phyloP scores from a whole-genome alignment of 2,329 filamentous ascomycete species.

The Amauroascus verrucosus region DNA sequence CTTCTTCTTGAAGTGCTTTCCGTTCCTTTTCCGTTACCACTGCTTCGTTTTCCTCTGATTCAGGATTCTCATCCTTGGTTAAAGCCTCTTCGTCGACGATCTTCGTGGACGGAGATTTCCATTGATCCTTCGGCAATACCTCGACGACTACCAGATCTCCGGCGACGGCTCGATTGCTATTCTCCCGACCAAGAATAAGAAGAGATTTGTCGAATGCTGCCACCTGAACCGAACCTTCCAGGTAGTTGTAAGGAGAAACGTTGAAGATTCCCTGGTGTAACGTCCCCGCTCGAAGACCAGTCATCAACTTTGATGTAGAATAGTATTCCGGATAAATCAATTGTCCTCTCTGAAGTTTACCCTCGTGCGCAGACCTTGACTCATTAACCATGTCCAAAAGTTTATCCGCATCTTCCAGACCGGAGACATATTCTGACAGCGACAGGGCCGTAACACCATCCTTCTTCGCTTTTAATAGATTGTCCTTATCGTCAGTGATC shows the following conservation, averaged over 20 bases:
- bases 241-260: conserved; percentile 94
- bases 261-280: conserved; percentile 94
- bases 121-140: conserved; percentile 84
- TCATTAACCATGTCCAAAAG: conserved; percentile 90
- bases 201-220: conserved; percentile 82
- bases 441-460: conserved; percentile 63
- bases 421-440: conserved; percentile 67
- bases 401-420: conserved; percentile 71
- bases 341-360: conserved; percentile 54
- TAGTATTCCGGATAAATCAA: conserved; percentile 84
- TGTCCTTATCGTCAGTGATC: conserved; percentile 86
- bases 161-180: conserved; percentile 87
- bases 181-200: conserved; percentile 80
- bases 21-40: conserved; percentile 84
- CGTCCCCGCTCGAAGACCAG: conserved; percentile 75
- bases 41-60: conserved; percentile 61
- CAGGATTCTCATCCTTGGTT: conserved; percentile 87
- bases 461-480: conserved; percentile 66
- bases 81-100: conserved; percentile 89
- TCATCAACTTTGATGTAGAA: conserved; percentile 85
- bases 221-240: conserved; percentile 85
- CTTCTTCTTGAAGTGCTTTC: conserved; percentile 80
- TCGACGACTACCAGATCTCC: conserved; percentile 91
- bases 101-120: conserved; percentile 91
- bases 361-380: conserved; percentile 56